A percentile compares a stretch with the other conserved stretches of the same genome.
Evolutionary conservation across 768 basidiomycete species (phyloP).

Genomic region (Lentinula sp.): DNA sequence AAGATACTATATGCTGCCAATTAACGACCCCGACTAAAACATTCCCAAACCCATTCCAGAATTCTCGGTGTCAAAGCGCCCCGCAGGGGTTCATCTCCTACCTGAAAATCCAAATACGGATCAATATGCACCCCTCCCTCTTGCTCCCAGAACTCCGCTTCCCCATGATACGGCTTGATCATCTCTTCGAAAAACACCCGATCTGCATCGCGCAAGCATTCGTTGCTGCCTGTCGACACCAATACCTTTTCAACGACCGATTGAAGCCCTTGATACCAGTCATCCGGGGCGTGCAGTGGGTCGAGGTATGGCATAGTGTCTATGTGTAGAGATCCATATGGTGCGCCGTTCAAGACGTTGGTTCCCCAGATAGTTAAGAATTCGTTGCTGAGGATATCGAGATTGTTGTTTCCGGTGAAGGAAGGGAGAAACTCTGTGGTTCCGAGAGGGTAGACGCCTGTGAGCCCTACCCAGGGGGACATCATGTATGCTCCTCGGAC

Average conservation of each 20-base stretch:
- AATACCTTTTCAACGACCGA: constrained; percentile 25
- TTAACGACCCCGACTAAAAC: not conserved
- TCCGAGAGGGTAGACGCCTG: not conserved
- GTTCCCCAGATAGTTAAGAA: constrained; percentile 12
- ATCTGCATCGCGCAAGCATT: constrained; percentile 25
- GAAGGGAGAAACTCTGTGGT: constrained; percentile 5
- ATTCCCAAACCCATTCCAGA: not conserved
- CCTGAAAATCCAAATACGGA: constrained; percentile 20
- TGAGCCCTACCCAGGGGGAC: constrained; percentile 23
- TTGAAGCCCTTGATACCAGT: constrained; percentile 28
- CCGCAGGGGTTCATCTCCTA: not conserved
- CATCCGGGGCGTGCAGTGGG: constrained; percentile 21
- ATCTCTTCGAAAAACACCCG: constrained; percentile 19
- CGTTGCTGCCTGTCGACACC: constrained; percentile 28
- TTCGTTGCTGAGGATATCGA: constrained; percentile 17
- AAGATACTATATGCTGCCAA: no score
- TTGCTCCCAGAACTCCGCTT: constrained; percentile 21
- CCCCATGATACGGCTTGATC: constrained; percentile 14
- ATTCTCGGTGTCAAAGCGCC: not conserved
- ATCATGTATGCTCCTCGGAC: constrained; percentile 28
- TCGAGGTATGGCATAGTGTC: constrained; percentile 19
- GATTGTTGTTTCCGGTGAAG: constrained; percentile 16
- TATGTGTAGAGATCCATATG: constrained; percentile 2
- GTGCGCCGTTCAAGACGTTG: constrained; percentile 18
- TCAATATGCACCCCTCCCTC: constrained; percentile 30